phyloP scores from a whole-genome alignment of 2,329 filamentous ascomycete species.

The Fusarium mundagurra region DNA sequence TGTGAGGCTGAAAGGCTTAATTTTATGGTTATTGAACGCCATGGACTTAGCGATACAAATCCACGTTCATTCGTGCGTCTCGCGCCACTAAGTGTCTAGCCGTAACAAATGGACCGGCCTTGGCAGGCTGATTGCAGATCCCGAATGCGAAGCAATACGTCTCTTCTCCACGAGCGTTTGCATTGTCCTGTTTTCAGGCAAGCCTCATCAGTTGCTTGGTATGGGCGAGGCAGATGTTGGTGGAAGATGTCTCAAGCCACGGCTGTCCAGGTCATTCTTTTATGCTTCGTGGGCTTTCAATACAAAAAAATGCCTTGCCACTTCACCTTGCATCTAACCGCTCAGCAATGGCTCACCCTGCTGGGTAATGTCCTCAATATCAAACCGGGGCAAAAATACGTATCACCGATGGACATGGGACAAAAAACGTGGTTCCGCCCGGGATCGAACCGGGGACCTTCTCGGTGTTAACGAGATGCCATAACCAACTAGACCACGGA shows the following conservation, averaged over 20 bases:
- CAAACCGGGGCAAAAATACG: rapidly evolving
- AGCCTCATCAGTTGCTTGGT: background rate
- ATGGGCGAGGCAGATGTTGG: background rate
- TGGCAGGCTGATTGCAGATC: background rate
- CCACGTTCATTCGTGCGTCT: background rate
- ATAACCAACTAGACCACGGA: conserved; percentile 33
- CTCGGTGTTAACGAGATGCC: conserved; percentile 32
- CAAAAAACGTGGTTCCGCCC: conserved; percentile 21
- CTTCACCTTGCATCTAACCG: rapidly evolving
- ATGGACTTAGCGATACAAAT: background rate
- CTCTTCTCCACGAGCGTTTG: background rate
- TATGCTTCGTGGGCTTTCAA: rapidly evolving
- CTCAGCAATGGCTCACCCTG: rapidly evolving
- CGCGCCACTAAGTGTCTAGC: background rate
- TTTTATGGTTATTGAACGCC: conserved; percentile 18
- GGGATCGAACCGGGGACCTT: conserved; percentile 30
- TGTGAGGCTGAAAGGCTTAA: background rate
- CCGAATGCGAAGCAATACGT: rapidly evolving
- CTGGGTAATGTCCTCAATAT: background rate
- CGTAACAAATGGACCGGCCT: background rate
- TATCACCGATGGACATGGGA: rapidly evolving
- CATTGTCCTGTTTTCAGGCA: background rate
- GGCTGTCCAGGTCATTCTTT: background rate
- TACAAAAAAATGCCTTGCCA: background rate
- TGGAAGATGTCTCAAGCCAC: background rate